phyloP scores from a whole-genome alignment of 768 basidiomycete genomes.

The Roridomyces roridus region DNA sequence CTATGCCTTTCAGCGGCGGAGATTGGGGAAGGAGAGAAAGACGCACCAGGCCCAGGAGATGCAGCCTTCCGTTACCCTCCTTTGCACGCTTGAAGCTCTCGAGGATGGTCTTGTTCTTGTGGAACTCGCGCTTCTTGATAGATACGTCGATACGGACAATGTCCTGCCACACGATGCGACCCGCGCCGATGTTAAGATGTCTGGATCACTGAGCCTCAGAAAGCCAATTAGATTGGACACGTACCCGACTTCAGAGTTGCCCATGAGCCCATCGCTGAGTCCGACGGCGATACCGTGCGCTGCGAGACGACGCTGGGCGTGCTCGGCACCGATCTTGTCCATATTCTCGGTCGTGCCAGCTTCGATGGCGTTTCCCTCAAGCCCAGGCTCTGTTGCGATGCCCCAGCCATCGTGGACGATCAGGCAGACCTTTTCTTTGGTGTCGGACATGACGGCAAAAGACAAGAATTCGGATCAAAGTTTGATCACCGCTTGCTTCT shows the following conservation, averaged over 20 bases:
- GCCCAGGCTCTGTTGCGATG: conserved; percentile 66
- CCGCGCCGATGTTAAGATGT: conserved; percentile 86
- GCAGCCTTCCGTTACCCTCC: conserved; percentile 80
- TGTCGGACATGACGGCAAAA: too few relatives aligned
- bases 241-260: conserved; percentile 96
- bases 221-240: conserved; percentile 32
- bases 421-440: conserved; percentile 2
- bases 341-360: conserved; percentile 86
- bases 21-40: not conserved
- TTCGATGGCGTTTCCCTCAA: conserved; percentile 88
- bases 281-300: conserved; percentile 93
- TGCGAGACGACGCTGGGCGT: conserved; percentile 72
- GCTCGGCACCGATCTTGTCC: conserved; percentile 82
- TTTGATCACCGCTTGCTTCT: too few relatives aligned
- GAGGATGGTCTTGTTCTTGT: conserved; percentile 76
- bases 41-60: conserved; percentile 85
- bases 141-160: conserved; percentile 93
- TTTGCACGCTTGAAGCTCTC: conserved; percentile 80
- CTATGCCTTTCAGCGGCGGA: too few relatives aligned
- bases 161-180: conserved; percentile 95
- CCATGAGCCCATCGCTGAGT: conserved; percentile 93
- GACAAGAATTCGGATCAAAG: too few relatives aligned
- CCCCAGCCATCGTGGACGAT: conserved; percentile 99
- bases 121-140: conserved; percentile 88
- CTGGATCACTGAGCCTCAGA: too few relatives aligned